A percentile compares a stretch with the other conserved stretches of the same genome.
Evolutionary conservation across 2,329 filamentous ascomycete genomes (phyloP).

Genomic region (Akanthomyces uredinophilus): DNA sequence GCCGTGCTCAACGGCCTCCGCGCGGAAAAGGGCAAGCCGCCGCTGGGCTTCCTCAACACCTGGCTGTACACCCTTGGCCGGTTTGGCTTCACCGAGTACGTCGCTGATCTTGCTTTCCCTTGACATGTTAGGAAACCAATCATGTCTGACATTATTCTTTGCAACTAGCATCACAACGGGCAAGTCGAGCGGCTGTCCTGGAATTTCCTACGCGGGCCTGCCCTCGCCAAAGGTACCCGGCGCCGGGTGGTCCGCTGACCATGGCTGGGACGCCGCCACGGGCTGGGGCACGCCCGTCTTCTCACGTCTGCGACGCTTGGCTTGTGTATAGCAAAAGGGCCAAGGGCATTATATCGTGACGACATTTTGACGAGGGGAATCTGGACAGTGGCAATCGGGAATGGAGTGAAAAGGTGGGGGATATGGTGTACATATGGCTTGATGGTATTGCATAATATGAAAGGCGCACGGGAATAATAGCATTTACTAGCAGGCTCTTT

Average conservation of each 20-base stretch:
- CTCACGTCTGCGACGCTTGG: constrained; percentile 23
- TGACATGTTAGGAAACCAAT: too few relatives aligned
- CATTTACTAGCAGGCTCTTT: neutral
- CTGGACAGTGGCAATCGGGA: neutral
- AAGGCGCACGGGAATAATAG: neutral
- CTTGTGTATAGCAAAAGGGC: neutral
- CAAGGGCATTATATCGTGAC: neutral
- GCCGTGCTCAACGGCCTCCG: constrained; percentile 60
- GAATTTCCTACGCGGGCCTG: constrained; percentile 22
- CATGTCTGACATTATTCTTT: too few relatives aligned
- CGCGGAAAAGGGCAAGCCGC: constrained; percentile 45
- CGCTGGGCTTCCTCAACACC: constrained; percentile 57
- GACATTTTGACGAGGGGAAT: neutral
- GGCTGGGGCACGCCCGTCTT: constrained; percentile 45
- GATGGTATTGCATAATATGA: neutral
- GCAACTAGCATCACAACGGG: constrained; percentile 31
- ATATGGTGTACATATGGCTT: too few relatives aligned
- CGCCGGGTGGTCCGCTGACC: constrained; percentile 26
- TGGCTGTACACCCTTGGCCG: constrained; percentile 46
- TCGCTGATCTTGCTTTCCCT: neutral
- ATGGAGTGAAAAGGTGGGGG: neutral
- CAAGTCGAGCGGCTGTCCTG: constrained; percentile 28
- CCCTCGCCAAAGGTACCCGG: constrained; percentile 24
- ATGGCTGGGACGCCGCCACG: constrained; percentile 34
- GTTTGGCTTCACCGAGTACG: constrained; percentile 32